phyloP scores from a whole-genome alignment of 2,329 filamentous ascomycete species.

The Teratosphaeria pseudoeucalypti region DNA sequence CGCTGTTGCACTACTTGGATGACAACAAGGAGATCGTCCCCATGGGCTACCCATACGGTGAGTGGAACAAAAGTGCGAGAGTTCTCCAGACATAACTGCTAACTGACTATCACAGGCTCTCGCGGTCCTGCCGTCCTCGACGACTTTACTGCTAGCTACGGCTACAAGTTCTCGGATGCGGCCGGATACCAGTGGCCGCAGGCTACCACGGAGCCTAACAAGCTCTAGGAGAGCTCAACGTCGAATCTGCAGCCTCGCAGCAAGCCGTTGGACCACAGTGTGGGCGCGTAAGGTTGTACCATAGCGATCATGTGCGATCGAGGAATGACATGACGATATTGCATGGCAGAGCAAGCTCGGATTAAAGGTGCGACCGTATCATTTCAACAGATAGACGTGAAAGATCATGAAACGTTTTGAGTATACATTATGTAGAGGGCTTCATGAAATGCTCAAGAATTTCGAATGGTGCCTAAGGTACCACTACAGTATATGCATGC shows the following conservation, averaged over 20 bases:
- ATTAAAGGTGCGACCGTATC: neutral
- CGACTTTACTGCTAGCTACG: slow-evolving; percentile 95
- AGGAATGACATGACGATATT: neutral
- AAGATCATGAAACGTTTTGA: neutral
- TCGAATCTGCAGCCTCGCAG: neutral
- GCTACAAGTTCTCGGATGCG: slow-evolving; percentile 97
- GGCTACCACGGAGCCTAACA: slow-evolving; percentile 65
- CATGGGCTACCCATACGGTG: slow-evolving; percentile 99
- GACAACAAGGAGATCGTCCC: slow-evolving; percentile 99
- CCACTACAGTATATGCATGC: too few relatives aligned
- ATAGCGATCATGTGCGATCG: neutral
- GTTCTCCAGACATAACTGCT: slow-evolving; percentile 3
- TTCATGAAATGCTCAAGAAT: neutral
- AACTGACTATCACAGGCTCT: slow-evolving; percentile 53
- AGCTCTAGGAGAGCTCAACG: slow-evolving; percentile 49
- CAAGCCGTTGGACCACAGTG: neutral
- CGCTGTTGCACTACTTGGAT: slow-evolving; percentile 93
- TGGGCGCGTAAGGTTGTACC: neutral
- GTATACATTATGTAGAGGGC: neutral
- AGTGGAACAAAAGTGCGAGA: slow-evolving; percentile 28
- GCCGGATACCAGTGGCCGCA: slow-evolving; percentile 87
- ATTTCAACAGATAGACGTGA: neutral
- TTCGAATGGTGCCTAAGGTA: too few relatives aligned
- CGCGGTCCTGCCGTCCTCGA: slow-evolving; percentile 92
- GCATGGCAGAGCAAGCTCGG: neutral